These are phyloP conservation scores for Podospora didyma DNA, from an alignment of 495 filamentous ascomycete genomes.

Conservation along the genomic window DNA sequence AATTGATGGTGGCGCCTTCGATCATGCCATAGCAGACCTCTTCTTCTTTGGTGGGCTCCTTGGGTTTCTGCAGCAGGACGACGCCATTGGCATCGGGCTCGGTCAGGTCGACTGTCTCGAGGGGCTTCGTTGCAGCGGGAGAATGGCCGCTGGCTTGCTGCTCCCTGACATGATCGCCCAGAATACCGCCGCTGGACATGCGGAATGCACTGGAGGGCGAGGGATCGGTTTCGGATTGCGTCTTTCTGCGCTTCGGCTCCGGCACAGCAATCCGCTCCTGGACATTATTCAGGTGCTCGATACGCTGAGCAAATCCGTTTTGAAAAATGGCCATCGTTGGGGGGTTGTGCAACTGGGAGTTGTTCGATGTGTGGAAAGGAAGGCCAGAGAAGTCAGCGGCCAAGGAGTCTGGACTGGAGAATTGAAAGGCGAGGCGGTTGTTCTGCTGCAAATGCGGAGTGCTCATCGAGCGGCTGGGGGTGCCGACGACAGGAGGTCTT, in stretches of 20 bases:
- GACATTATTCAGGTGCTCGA: conserved; percentile 72
- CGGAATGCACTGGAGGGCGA: conserved; percentile 38
- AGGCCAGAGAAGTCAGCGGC: conserved; percentile 17
- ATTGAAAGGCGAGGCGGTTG: conserved; percentile 35
- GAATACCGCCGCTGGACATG: conserved; percentile 47
- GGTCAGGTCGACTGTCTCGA: conserved; percentile 63
- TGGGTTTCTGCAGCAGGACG: conserved; percentile 37
- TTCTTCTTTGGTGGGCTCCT: conserved; percentile 35
- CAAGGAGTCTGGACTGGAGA: conserved; percentile 31
- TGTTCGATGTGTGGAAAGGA: conserved; percentile 2
- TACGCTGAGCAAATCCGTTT: conserved; percentile 41
- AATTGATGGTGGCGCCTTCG: conserved; percentile 63
- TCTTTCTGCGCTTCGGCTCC: conserved; percentile 60
- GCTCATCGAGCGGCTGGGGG: conserved; percentile 5
- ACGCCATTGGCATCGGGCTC: conserved; percentile 53
- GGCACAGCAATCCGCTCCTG: conserved; percentile 57
- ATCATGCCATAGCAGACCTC: conserved; percentile 86
- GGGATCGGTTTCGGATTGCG: conserved; percentile 41
- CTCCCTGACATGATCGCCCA: conserved; percentile 62
- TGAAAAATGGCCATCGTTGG: conserved; percentile 16
- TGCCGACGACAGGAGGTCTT: conserved; percentile 4
- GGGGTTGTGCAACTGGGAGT: conserved; percentile 6
- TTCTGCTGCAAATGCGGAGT: neutral
- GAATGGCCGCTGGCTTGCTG: conserved; percentile 41
- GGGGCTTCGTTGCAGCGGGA: conserved; percentile 11